Evolutionary conservation across 495 filamentous ascomycete genomes (phyloP).

Genomic region (Penicillium cosmopolitanum): DNA sequence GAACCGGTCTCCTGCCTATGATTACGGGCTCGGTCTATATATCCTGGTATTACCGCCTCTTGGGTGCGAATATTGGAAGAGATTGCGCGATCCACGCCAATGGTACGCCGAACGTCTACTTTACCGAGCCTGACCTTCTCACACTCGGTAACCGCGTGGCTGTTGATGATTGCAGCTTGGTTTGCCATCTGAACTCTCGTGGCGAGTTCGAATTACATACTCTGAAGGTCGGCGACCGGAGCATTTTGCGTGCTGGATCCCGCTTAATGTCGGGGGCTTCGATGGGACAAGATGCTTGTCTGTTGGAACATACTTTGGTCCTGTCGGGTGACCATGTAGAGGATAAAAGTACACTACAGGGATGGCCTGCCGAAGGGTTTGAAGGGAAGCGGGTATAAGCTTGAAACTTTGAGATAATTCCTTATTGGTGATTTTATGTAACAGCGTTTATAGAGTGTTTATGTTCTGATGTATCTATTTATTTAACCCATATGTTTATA

Average conservation of each 20-base stretch:
- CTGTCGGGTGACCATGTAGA: constrained; percentile 52
- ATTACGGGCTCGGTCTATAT: constrained; percentile 46
- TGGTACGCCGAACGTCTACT: constrained; percentile 43
- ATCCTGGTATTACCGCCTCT: constrained; percentile 42
- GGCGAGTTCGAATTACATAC: constrained; percentile 51
- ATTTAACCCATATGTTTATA: no score
- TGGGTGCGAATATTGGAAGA: constrained; percentile 47
- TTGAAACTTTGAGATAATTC: no score
- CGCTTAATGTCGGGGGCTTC: constrained; percentile 45
- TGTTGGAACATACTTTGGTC: constrained; percentile 52
- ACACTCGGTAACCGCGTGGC: constrained; percentile 47
- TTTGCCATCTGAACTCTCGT: constrained; percentile 48
- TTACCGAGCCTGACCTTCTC: constrained; percentile 54
- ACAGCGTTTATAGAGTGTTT: no score
- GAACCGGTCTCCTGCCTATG: constrained; percentile 44
- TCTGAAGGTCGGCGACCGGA: constrained; percentile 43
- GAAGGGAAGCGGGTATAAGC: constrained; percentile 17
- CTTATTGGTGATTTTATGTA: no score
- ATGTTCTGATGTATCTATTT: no score
- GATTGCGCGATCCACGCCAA: constrained; percentile 52
- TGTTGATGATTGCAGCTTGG: constrained; percentile 51
- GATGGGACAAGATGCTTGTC: constrained; percentile 46
- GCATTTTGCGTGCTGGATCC: constrained; percentile 46
- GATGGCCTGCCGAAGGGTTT: constrained; percentile 52
- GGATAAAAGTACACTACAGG: constrained; percentile 42